Evolutionary conservation across 2,329 filamentous ascomycete genomes (phyloP).

Genomic region (Talaromyces sp.): DNA sequence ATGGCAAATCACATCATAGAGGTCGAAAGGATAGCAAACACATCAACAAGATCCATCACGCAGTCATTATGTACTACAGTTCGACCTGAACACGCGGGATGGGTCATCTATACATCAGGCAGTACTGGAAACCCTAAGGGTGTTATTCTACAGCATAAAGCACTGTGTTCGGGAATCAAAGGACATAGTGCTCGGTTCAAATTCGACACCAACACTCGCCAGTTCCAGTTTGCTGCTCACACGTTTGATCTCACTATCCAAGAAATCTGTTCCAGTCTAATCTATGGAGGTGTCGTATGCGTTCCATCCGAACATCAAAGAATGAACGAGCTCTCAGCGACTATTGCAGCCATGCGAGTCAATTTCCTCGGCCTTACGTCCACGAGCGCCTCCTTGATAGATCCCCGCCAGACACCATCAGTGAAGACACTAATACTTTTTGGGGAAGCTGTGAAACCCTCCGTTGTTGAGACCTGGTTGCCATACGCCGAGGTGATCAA

Average conservation of each 20-base stretch:
- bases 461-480: conserved; percentile 68
- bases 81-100: conserved; percentile 35
- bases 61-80: neutral
- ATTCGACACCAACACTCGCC: conserved; percentile 49
- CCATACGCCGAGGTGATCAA: conserved; percentile 38
- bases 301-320: conserved; percentile 52
- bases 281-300: conserved; percentile 57
- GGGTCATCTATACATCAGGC: conserved; percentile 66
- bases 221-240: conserved; percentile 56
- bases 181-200: conserved; percentile 42
- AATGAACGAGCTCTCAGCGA: neutral
- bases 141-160: conserved; percentile 55
- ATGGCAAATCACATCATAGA: neutral
- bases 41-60: neutral
- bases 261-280: conserved; percentile 54
- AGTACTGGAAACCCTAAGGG: conserved; percentile 53
- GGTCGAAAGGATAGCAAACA: neutral
- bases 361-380: neutral
- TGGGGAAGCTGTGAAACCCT: conserved; percentile 63
- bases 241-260: conserved; percentile 53
- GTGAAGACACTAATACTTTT: conserved; percentile 44
- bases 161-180: conserved; percentile 43
- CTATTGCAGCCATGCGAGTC: neutral
- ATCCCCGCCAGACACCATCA: conserved; percentile 37
- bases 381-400: neutral